phyloP scores from a whole-genome alignment of 306 rosid genomes.

The Cucumis cinereus region DNA sequence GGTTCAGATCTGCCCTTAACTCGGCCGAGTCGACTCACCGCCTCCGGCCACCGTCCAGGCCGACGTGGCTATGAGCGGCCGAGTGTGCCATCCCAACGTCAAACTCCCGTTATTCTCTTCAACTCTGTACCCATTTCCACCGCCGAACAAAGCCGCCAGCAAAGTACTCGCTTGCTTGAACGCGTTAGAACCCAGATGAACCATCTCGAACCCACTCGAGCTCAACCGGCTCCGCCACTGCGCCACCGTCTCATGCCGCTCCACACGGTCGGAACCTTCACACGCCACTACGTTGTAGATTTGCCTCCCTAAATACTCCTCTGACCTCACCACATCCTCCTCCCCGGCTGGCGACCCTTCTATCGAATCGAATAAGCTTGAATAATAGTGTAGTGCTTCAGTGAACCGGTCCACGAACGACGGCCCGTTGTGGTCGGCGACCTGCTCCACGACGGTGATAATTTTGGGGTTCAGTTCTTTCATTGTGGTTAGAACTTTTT shows the following conservation, averaged over 20 bases:
- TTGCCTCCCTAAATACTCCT: slow-evolving; percentile 55
- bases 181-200: slow-evolving; percentile 64
- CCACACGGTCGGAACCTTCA: slow-evolving; percentile 63
- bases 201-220: slow-evolving; percentile 57
- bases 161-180: slow-evolving; percentile 74
- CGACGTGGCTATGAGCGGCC: slow-evolving; percentile 76
- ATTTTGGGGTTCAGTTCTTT: slow-evolving; percentile 49
- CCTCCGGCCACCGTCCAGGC: slow-evolving; percentile 49
- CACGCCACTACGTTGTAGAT: slow-evolving; percentile 76
- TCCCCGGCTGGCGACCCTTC: slow-evolving; percentile 45
- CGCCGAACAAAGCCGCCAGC: slow-evolving; percentile 49
- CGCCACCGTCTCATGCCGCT: slow-evolving; percentile 57
- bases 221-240: slow-evolving; percentile 61
- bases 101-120: slow-evolving; percentile 69
- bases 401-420: slow-evolving; percentile 67
- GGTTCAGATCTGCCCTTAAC: not conserved
- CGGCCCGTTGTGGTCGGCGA: slow-evolving; percentile 63
- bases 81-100: slow-evolving; percentile 81
- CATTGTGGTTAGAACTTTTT: slow-evolving; percentile 36
- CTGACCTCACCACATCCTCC: slow-evolving; percentile 55
- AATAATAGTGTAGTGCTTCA: slow-evolving; percentile 67
- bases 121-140: slow-evolving; percentile 63
- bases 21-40: slow-evolving; percentile 23
- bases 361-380: slow-evolving; percentile 62
- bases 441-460: slow-evolving; percentile 60